Base-by-base conservation (phyloP, 2,329 filamentous ascomycete species). In the Fusarium acutatum region DNA sequence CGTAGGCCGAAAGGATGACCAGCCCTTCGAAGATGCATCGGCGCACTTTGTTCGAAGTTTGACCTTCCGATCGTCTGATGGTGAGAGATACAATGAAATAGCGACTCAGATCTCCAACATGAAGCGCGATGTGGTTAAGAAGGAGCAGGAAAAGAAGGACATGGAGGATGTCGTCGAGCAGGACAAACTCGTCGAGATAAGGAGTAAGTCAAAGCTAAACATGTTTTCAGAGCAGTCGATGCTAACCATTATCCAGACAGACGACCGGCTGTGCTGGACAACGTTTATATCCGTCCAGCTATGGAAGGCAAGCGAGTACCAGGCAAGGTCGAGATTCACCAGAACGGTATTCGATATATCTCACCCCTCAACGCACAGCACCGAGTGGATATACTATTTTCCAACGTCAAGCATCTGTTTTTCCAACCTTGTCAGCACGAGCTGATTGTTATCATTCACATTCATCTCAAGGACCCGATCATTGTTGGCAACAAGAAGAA, bases 141-240 rank as follows among this genome's bases (percentile, higher is more conserved):
- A 94, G 77, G 96, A 99, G 82, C 95, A 98, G 79, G 96, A 98
- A 83, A 98, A 98, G 90, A 99, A 99, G 85, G 96, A 99, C 77
- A 93, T 99, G 93, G 96, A 99, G 81, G 96, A 99, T 82, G 96
- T 99, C 28, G 95, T 99, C 11, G 96, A 98, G 83, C 96, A 99
- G 82, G 96, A 99, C 81, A 99, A 99, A 86, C 90, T 99, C 59
- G 87, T 97, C 75, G 95, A 98, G 80, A 95, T 98, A 76, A 89
- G 96, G 86, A 97, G 93, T 94, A 86, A 86, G 91, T 86, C 22
- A 17, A 72, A 34, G 22, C 26, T 22, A 12, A 22, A 12, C 20
- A 30, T 26, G 26, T 6, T 26, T 26, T 9, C 9, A 11, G 24
- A 28, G 30, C 28, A 47, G 20, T 38, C 15, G 44, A 67, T 70